Evolutionary conservation across 2,329 filamentous ascomycete species (phyloP).

Genomic region (Pseudogymnoascus sp.): DNA sequence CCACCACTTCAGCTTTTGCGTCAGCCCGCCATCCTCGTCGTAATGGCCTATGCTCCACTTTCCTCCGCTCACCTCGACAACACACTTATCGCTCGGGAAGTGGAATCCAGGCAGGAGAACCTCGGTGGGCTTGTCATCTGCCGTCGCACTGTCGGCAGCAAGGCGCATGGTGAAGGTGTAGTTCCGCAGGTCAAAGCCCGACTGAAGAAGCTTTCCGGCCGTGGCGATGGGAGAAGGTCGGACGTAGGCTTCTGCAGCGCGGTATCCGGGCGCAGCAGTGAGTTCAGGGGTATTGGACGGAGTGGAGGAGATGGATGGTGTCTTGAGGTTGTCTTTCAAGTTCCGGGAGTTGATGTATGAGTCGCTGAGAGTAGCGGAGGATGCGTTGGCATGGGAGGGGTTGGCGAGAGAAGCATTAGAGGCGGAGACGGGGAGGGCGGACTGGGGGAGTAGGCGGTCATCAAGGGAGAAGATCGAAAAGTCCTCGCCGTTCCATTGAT

Average conservation of each 20-base stretch:
- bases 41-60: constrained; percentile 81
- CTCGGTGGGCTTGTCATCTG: constrained; percentile 64
- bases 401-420: constrained; percentile 40
- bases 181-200: constrained; percentile 75
- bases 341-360: constrained; percentile 61
- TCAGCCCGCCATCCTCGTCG: constrained; percentile 58
- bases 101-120: constrained; percentile 88
- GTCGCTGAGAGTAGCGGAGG: constrained; percentile 33
- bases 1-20: constrained; percentile 87
- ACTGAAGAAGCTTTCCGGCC: constrained; percentile 61
- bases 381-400: constrained; percentile 30
- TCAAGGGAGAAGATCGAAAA: constrained; percentile 83
- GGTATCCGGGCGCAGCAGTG: constrained; percentile 63
- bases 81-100: constrained; percentile 68
- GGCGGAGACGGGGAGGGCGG: constrained; percentile 40
- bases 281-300: constrained; percentile 49
- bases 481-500: constrained; percentile 97
- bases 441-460: constrained; percentile 58
- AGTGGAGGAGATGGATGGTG: constrained; percentile 56
- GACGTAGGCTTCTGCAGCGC: constrained; percentile 88
- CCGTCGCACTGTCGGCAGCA: constrained; percentile 50
- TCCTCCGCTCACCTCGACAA: constrained; percentile 71
- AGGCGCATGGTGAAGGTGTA: constrained; percentile 72
- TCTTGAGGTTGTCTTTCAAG: constrained; percentile 64
- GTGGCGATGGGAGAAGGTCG: constrained; percentile 74